phyloP scores from a whole-genome alignment of 2,329 filamentous ascomycete genomes.

The Trichoderma endophyticum region DNA sequence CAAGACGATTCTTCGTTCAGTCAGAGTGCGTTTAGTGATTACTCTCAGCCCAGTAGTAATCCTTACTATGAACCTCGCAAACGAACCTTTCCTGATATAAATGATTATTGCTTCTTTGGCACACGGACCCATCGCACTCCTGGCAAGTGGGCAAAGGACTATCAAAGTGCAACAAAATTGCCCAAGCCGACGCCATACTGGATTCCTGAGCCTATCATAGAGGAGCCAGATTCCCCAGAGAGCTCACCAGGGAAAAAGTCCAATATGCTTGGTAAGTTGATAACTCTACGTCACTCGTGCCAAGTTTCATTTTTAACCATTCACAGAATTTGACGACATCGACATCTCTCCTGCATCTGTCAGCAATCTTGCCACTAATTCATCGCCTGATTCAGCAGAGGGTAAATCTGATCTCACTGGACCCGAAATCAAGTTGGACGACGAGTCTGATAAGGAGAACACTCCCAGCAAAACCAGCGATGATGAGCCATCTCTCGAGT shows the following conservation, averaged over 20 bases:
- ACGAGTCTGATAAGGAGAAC: constrained; percentile 8
- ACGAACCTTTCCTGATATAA: constrained; percentile 19
- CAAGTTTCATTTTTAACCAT: background rate
- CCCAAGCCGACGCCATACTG: constrained; percentile 18
- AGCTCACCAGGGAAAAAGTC: constrained; percentile 25
- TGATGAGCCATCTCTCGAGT: background rate
- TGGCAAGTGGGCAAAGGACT: constrained; percentile 6
- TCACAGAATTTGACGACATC: constrained; percentile 24
- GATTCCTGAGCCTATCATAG: constrained; percentile 34
- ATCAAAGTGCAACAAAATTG: background rate
- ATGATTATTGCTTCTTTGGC: constrained; percentile 3
- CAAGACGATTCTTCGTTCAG: constrained; percentile 1
- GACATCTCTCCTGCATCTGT: background rate
- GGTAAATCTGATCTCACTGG: background rate
- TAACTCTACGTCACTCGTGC: background rate
- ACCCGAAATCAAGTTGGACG: background rate
- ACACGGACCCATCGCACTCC: background rate
- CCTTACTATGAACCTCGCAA: constrained; percentile 35
- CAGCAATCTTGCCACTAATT: background rate
- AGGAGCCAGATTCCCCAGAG: constrained; percentile 32
- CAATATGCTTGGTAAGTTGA: constrained; percentile 31
- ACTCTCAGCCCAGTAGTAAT: constrained; percentile 30
- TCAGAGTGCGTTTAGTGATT: constrained; percentile 23
- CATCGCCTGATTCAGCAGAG: constrained; percentile 12
- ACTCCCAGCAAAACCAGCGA: background rate